A percentile compares a stretch with the other conserved stretches of the same genome.
Conservation (phyloP, 345 rosid species). For the Gossypium turneri region DNA sequence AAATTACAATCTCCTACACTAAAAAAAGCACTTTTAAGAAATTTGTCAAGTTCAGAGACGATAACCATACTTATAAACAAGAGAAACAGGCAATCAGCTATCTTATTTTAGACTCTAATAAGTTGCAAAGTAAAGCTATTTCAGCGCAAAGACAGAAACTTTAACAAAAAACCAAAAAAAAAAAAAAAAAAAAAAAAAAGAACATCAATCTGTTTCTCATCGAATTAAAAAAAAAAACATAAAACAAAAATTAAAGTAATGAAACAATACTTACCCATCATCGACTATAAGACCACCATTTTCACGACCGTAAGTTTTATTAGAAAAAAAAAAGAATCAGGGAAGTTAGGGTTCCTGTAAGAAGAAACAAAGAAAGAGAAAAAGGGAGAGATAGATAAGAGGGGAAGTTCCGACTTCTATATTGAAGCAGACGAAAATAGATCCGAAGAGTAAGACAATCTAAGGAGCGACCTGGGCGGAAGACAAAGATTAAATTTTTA, state of each 20-base stretch:
- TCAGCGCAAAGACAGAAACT: not conserved
- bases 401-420: not conserved
- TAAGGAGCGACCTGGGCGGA: not conserved
- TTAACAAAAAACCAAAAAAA: not conserved
- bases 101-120: not conserved
- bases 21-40: no score
- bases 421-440: not conserved
- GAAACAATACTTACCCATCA: not conserved
- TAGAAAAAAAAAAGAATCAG: not conserved
- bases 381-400: not conserved
- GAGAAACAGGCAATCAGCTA: not conserved
- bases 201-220: not conserved
- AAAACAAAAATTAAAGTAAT: not conserved
- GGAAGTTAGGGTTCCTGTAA: constrained; percentile 4
- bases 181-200: not conserved
- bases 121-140: not conserved
- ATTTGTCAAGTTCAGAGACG: not conserved
- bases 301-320: not conserved
- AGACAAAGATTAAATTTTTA: not conserved
- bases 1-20: no score
- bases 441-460: not conserved
- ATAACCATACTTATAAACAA: not conserved
- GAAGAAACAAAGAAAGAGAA: not conserved
- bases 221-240: not conserved
- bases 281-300: constrained; percentile 7